A percentile compares a stretch with the other conserved stretches of the same genome.
Evolutionary conservation across 495 filamentous ascomycete genomes (phyloP).

Genomic region (Bryoglossum gracile): DNA sequence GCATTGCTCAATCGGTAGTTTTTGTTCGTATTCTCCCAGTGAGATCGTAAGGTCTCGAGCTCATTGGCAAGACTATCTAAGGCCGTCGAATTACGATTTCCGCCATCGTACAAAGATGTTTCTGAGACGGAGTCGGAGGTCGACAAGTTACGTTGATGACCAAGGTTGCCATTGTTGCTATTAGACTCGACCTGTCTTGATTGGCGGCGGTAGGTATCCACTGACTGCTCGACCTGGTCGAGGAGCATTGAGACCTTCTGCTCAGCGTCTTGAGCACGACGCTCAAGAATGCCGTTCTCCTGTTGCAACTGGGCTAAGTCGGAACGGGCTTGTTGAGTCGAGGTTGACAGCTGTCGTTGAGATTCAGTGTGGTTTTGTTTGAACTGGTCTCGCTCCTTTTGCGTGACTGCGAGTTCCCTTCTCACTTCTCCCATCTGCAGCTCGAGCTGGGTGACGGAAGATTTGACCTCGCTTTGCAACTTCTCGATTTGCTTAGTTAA

Average conservation of each 20-base stretch:
- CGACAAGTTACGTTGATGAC: conserved; percentile 28
- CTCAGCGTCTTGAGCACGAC: conserved; percentile 81
- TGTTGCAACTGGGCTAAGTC: conserved; percentile 76
- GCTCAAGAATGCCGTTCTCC: conserved; percentile 73
- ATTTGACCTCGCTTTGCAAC: conserved; percentile 59
- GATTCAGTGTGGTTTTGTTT: conserved; percentile 48
- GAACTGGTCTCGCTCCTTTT: conserved; percentile 61
- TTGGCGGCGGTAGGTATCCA: conserved; percentile 89
- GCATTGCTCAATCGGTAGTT: conserved; percentile 81
- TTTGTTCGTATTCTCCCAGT: conserved; percentile 95
- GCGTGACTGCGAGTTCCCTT: conserved; percentile 53
- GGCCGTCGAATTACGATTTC: conserved; percentile 61
- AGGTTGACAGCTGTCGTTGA: conserved; percentile 48
- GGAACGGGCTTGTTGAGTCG: conserved; percentile 47
- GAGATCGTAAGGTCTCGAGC: conserved; percentile 76
- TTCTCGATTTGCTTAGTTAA: conserved; percentile 59
- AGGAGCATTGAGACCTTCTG: conserved; percentile 86
- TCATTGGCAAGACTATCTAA: conserved; percentile 88
- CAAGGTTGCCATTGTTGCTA: conserved; percentile 19
- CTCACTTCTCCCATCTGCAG: conserved; percentile 59
- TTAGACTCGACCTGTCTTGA: conserved; percentile 42
- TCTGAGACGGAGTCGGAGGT: conserved; percentile 40
- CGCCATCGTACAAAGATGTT: conserved; percentile 40
- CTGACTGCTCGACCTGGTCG: conserved; percentile 86
- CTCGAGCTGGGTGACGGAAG: conserved; percentile 61